Base-by-base conservation (phyloP, 2,329 filamentous ascomycete species). In the Penicillium sp. region DNA sequence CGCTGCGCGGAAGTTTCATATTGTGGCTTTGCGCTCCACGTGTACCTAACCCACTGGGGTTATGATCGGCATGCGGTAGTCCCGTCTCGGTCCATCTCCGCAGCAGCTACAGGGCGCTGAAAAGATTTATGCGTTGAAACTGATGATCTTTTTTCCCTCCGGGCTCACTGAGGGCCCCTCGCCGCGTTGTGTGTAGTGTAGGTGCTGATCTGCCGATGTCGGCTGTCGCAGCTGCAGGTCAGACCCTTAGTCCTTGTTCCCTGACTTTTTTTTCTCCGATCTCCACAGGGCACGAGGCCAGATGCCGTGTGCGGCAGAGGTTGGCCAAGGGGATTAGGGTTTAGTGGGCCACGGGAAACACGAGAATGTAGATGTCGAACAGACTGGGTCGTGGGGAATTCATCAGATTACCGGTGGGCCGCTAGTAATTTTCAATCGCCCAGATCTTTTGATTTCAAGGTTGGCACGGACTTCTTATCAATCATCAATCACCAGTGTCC, bases 401-500 rank as follows among this genome's bases (percentile, higher is more conserved):
- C 47, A 53, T 53, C 51, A 50, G 47, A 53, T 53, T 53, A 53
- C 47, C 47, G 44, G 24, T 6, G 29, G 24, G 24, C 24, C 51
- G 37, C 51, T 53, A 45, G 52, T 54, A 46, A 44, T 54, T 52
- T 52, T 52, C 52, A 44, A 23, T 37, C 25, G 15, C 9, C 10
- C 40, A 28, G 24, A 32, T 13, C 15, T 15, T 18, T 5, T 25
- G 9, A 13, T n/a, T 39, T 20, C n/a, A n/a, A 12, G 23, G 20
- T 15, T 27, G 13, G 23, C 44, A 43, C 49, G 28, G 49, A 28
- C 50, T 38, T 47, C 20, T 23, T 23, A 23, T 23, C 20, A 23
- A 23, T 55, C 53, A 47, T 55, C 50, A 49, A 52, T 55, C 50
- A 46, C 35, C 31, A 9, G 37, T 42, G 13, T 13, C 18, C 29